These are phyloP conservation scores for Sclerotinia sclerotiorum DNA, from an alignment of 2,329 filamentous ascomycete genomes.

Conservation along the genomic window DNA sequence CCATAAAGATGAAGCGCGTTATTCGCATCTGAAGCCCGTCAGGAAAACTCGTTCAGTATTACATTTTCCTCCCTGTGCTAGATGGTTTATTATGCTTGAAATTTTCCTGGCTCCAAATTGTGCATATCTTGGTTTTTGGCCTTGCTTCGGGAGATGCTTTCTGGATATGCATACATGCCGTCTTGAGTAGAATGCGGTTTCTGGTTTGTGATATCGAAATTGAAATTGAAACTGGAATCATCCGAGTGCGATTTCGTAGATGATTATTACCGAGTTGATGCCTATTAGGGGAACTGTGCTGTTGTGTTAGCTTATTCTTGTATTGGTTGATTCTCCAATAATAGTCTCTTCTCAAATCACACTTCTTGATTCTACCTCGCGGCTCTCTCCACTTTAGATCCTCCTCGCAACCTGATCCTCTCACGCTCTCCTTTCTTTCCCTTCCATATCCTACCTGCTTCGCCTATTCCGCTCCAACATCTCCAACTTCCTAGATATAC, in stretches of 20 bases:
- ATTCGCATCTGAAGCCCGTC: not conserved
- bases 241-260: slow-evolving; percentile 77
- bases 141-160: not conserved
- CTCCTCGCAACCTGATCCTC: not conserved
- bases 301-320: not conserved
- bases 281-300: slow-evolving; percentile 75
- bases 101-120: too few relatives aligned
- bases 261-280: slow-evolving; percentile 78
- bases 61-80: not conserved
- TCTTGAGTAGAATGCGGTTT: not conserved
- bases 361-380: too few relatives aligned
- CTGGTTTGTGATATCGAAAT: not conserved
- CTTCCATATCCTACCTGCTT: not conserved
- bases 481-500: not conserved
- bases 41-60: not conserved
- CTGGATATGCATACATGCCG: not conserved
- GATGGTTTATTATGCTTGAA: not conserved
- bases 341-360: slow-evolving; percentile 3
- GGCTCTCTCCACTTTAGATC: not conserved
- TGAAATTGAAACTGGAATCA: slow-evolving; percentile 41
- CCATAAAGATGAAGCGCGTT: too few relatives aligned
- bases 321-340: too few relatives aligned
- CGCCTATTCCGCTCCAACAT: not conserved
- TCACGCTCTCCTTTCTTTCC: not conserved
- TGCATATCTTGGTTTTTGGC: not conserved